A percentile compares a stretch with the other conserved stretches of the same genome.
Evolutionary conservation across 2,329 filamentous ascomycete species (phyloP).

Genomic region (Clarireedia monteithiana): DNA sequence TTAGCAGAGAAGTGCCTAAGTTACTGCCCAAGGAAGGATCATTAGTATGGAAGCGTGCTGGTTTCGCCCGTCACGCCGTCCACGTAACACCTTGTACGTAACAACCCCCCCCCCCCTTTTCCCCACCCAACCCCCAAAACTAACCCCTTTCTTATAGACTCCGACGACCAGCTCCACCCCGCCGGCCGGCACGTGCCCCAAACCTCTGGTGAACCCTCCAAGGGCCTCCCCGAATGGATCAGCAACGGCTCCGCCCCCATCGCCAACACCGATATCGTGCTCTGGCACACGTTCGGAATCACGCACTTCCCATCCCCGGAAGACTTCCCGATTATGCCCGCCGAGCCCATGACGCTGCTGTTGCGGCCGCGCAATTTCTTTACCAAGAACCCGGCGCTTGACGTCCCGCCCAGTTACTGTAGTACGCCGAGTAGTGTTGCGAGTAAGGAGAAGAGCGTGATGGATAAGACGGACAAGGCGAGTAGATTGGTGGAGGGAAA

Average conservation of each 20-base stretch:
- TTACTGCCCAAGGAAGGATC: constrained; percentile 74
- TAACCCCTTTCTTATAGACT: constrained; percentile 32
- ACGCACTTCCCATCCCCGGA: constrained; percentile 86
- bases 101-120: constrained; percentile 27
- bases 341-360: constrained; percentile 66
- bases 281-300: constrained; percentile 91
- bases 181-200: constrained; percentile 55
- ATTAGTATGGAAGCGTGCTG: constrained; percentile 58
- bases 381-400: constrained; percentile 48
- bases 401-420: constrained; percentile 58
- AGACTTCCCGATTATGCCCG: constrained; percentile 89
- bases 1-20: constrained; percentile 73
- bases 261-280: constrained; percentile 76
- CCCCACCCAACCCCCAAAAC: constrained; percentile 34
- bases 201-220: constrained; percentile 40
- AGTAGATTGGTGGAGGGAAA: constrained; percentile 7
- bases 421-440: constrained; percentile 63
- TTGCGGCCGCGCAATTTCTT: constrained; percentile 54
- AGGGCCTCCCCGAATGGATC: constrained; percentile 36
- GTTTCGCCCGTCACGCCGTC: constrained; percentile 50
- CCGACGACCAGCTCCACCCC: constrained; percentile 50
- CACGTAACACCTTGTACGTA: constrained; percentile 64
- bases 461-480: constrained; percentile 2
- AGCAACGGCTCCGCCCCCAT: constrained; percentile 60
- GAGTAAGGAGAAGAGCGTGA: background rate